Conservation (phyloP, 176 grass and related monocot species). For the Echinochloa phyllopogon region DNA sequence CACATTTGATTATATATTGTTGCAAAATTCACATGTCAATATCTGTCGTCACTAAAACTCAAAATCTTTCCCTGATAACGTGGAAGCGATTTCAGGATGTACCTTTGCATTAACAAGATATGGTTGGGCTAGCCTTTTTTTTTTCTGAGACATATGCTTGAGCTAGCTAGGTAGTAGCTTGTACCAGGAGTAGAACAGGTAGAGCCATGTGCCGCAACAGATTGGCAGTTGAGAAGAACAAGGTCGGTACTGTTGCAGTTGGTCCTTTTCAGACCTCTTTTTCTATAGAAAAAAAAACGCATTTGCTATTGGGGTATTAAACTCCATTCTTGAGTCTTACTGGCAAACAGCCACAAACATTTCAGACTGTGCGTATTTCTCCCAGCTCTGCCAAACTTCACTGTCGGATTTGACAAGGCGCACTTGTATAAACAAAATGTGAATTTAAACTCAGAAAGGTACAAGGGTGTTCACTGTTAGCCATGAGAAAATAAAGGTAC, state of each 20-base stretch:
- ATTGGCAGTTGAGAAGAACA: slow-evolving; percentile 15
- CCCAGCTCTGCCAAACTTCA: background rate
- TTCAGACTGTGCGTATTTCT: background rate
- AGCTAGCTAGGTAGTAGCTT: background rate
- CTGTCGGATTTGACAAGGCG: background rate
- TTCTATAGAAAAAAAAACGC: background rate
- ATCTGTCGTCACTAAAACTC: background rate
- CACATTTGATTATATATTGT: background rate
- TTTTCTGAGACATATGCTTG: background rate
- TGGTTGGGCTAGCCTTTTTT: background rate
- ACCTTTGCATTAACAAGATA: background rate
- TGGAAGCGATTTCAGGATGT: background rate
- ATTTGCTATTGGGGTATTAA: background rate
- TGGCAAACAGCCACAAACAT: slow-evolving; percentile 11
- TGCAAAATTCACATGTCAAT: background rate
- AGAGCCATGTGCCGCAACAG: slow-evolving; percentile 29
- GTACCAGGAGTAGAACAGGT: slow-evolving; percentile 21
- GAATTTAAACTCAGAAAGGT: background rate
- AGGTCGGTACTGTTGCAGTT: slow-evolving; percentile 6
- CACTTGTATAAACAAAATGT: background rate
- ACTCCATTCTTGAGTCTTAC: slow-evolving; percentile 8
- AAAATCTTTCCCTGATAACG: background rate
- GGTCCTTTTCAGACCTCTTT: background rate
- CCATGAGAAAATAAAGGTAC: background rate
- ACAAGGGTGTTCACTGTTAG: background rate